Percentiles rank a stretch among this genome's conserved stretches.
These are phyloP conservation scores for Aspergillus cejpii DNA, from an alignment of 2,329 filamentous ascomycete genomes.

Conservation along the genomic window DNA sequence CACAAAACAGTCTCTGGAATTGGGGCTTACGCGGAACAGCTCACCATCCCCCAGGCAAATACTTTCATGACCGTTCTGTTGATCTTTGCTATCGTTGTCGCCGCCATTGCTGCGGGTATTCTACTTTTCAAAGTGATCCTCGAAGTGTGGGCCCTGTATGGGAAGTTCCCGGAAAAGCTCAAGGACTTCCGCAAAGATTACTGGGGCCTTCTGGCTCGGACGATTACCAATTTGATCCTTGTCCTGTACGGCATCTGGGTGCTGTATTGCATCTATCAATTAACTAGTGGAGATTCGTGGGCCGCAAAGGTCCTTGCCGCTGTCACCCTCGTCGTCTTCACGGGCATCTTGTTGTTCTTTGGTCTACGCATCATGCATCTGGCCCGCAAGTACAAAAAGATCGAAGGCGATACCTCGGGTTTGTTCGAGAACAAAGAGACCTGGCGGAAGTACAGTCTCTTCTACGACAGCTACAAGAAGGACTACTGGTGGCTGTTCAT, in stretches of 20 bases:
- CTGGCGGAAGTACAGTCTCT: constrained; percentile 93
- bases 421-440: constrained; percentile 84
- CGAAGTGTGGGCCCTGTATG: constrained; percentile 85
- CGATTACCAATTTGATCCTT: constrained; percentile 83
- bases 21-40: constrained; percentile 72
- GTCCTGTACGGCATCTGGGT: constrained; percentile 93
- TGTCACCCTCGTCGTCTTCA: constrained; percentile 74
- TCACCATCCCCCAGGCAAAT: constrained; percentile 79
- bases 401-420: constrained; percentile 63
- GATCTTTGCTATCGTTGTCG: constrained; percentile 80
- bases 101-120: constrained; percentile 74
- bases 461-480: constrained; percentile 94
- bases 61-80: constrained; percentile 94
- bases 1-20: constrained; percentile 64
- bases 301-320: constrained; percentile 77
- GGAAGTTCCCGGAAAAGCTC: constrained; percentile 72
- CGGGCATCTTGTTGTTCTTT: constrained; percentile 73
- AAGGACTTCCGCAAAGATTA: constrained; percentile 88
- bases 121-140: constrained; percentile 85
- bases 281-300: constrained; percentile 90
- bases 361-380: constrained; percentile 73
- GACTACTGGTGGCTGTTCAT: constrained; percentile 97
- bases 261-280: constrained; percentile 92
- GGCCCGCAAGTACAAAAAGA: constrained; percentile 65
- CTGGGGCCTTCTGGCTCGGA: constrained; percentile 84